phyloP scores from a whole-genome alignment of 139 green algal genomes.

The Chlamydomonas sp. region DNA sequence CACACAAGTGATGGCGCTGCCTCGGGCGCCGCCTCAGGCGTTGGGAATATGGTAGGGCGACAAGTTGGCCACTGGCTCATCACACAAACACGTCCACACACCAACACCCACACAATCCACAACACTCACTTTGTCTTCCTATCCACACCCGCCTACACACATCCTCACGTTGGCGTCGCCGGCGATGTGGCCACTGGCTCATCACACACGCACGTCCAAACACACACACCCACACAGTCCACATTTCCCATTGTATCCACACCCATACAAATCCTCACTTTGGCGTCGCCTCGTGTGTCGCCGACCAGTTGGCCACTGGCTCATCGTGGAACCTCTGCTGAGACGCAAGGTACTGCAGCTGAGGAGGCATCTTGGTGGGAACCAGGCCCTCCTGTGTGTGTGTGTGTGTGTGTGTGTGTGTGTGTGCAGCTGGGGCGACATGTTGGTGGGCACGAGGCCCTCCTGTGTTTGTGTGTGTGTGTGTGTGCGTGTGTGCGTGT shows the following conservation, averaged over 20 bases:
- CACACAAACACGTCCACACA: neutral
- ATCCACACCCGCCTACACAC: neutral
- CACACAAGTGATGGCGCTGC: too few relatives aligned
- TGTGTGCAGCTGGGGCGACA: too few relatives aligned
- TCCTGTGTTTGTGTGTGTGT: too few relatives aligned
- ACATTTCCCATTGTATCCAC: neutral
- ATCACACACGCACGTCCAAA: neutral
- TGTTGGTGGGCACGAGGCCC: too few relatives aligned
- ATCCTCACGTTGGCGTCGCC: neutral
- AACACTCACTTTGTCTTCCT: neutral
- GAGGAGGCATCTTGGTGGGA: conserved; percentile 17
- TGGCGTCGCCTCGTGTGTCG: conserved; percentile 70
- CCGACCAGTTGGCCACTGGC: conserved; percentile 80
- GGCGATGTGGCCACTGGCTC: neutral
- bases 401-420: conserved; percentile 28
- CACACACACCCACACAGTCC: neutral
- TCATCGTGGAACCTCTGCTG: conserved; percentile 32
- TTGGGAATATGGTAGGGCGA: too few relatives aligned
- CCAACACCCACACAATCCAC: neutral
- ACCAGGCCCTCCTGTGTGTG: conserved; percentile 29
- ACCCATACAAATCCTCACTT: conserved; percentile 25
- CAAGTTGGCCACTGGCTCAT: neutral
- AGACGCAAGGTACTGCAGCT: conserved; percentile 31
- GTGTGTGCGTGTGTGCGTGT: too few relatives aligned
- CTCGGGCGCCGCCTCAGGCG: too few relatives aligned